Evolutionary conservation across 306 rosid species (phyloP).

Genomic region (Cucurbita pepo): DNA sequence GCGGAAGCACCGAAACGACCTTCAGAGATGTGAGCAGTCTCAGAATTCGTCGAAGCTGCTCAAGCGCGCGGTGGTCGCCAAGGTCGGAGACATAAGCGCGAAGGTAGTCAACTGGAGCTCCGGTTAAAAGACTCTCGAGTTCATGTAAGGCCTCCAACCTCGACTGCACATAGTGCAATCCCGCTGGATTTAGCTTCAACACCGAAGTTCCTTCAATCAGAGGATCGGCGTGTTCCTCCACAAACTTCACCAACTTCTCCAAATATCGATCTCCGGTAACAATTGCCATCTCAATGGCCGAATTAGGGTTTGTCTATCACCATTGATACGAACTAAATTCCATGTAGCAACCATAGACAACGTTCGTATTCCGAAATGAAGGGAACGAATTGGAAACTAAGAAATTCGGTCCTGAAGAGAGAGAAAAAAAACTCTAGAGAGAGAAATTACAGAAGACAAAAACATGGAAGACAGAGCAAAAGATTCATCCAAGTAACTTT

Average conservation of each 20-base stretch:
- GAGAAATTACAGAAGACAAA: background rate
- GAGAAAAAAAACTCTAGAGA: background rate
- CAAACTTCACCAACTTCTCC: conserved; percentile 72
- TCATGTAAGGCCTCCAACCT: conserved; percentile 79
- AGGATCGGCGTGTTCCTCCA: conserved; percentile 55
- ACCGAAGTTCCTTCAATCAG: conserved; percentile 67
- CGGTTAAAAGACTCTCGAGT: conserved; percentile 63
- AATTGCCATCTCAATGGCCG: conserved; percentile 42
- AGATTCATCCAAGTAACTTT: background rate
- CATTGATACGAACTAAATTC: conserved; percentile 6
- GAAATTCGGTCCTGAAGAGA: background rate
- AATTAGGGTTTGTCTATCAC: conserved; percentile 19
- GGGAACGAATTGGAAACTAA: background rate
- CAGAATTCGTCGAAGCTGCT: conserved; percentile 82
- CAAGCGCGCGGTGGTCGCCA: conserved; percentile 97
- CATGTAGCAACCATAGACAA: conserved; percentile 1
- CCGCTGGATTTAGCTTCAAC: conserved; percentile 78
- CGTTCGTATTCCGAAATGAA: background rate
- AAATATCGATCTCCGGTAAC: conserved; percentile 97
- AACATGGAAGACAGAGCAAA: background rate
- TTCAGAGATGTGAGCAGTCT: conserved; percentile 72
- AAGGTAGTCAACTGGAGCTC: conserved; percentile 87
- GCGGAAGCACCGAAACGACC: conserved; percentile 62
- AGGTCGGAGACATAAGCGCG: conserved; percentile 92
- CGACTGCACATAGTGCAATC: conserved; percentile 80